phyloP scores from a whole-genome alignment of 805 yeast species.

The Cyberlindnera mrakii region DNA sequence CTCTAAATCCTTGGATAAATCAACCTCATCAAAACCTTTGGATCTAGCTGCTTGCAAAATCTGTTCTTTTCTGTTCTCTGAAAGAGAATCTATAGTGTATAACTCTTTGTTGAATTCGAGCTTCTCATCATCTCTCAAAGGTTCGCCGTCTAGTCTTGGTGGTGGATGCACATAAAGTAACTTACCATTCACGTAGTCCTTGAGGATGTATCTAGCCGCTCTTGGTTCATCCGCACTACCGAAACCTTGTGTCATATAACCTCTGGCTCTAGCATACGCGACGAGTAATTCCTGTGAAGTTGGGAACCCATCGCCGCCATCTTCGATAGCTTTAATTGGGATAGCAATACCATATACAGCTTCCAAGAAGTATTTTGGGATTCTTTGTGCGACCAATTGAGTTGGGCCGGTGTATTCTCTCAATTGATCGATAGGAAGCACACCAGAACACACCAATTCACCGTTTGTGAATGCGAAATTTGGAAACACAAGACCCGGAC shows the following conservation, averaged over 20 bases:
- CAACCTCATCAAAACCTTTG: constrained; percentile 50
- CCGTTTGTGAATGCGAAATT: constrained; percentile 95
- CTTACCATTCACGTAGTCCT: constrained; percentile 93
- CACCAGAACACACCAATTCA: constrained; percentile 96
- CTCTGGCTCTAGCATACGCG: constrained; percentile 94
- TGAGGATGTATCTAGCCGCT: constrained; percentile 85
- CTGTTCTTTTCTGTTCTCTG: constrained; percentile 71
- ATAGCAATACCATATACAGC: constrained; percentile 92
- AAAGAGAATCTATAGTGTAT: constrained; percentile 58
- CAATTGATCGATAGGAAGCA: constrained; percentile 95
- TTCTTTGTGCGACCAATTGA: constrained; percentile 75
- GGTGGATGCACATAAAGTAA: constrained; percentile 84
- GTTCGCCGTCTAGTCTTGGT: constrained; percentile 49
- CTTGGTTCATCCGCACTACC: constrained; percentile 96
- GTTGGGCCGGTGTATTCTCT: constrained; percentile 89
- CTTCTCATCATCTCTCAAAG: constrained; percentile 44
- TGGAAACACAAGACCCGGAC: constrained; percentile 99
- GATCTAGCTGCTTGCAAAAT: constrained; percentile 53
- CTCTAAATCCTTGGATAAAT: constrained; percentile 62
- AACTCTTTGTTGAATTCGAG: constrained; percentile 69
- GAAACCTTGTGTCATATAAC: constrained; percentile 94
- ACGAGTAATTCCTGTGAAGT: constrained; percentile 83
- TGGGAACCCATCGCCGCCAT: constrained; percentile 87
- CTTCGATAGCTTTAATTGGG: constrained; percentile 64
- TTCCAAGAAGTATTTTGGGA: constrained; percentile 85